These are phyloP conservation scores for Scorias spongiosa DNA, from an alignment of 2,329 filamentous ascomycete genomes.

Conservation along the genomic window DNA sequence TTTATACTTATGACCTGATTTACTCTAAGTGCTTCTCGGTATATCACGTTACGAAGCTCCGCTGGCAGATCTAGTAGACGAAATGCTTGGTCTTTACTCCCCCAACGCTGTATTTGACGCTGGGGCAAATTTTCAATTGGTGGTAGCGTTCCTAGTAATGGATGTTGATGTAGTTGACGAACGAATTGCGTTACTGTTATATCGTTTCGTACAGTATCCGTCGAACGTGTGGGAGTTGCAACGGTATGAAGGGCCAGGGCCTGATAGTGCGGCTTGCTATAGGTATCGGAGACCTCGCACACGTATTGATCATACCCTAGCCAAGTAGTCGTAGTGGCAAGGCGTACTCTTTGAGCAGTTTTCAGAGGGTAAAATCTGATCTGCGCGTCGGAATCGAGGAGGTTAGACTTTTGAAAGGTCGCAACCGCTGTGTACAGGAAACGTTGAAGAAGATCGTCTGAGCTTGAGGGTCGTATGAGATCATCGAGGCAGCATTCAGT, in stretches of 20 bases:
- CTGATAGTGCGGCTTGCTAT: no score
- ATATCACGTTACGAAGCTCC: constrained; percentile 13
- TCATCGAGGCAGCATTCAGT: no score
- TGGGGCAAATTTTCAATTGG: not conserved
- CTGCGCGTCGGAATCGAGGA: not conserved
- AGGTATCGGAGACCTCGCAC: not conserved
- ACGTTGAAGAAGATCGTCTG: not conserved
- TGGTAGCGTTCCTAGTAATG: not conserved
- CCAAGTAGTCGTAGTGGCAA: not conserved
- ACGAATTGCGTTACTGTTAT: no score
- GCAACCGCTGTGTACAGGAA: not conserved
- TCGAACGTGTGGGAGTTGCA: no score
- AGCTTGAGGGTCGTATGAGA: not conserved
- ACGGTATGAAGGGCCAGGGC: no score
- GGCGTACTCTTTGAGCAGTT: not conserved
- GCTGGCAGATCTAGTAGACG: constrained; percentile 6
- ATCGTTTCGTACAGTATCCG: no score
- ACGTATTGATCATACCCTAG: not conserved
- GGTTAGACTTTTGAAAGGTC: not conserved
- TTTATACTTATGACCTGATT: no score
- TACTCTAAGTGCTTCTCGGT: constrained; percentile 3
- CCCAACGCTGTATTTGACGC: not conserved
- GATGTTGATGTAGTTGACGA: no score
- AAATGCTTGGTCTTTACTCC: not conserved
- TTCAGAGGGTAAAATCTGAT: not conserved